A percentile compares a stretch with the other conserved stretches of the same genome.
These are phyloP conservation scores for Labyrinthula sp. DNA, from an alignment of 352 stramenopile genomes.

Conservation along the genomic window DNA sequence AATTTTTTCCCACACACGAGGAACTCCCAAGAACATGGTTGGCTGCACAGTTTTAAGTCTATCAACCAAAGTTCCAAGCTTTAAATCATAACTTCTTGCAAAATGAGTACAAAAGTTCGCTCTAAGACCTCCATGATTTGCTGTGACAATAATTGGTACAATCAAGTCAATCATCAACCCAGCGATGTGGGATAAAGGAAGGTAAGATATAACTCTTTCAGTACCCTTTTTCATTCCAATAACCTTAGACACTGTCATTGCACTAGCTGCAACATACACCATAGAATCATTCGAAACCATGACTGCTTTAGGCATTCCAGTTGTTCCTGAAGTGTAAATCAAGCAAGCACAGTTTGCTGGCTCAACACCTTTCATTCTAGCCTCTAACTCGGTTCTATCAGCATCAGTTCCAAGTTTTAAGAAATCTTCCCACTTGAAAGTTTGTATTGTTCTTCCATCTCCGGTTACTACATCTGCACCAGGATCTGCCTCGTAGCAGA, in stretches of 20 bases:
- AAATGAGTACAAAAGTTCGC: constrained; percentile 44
- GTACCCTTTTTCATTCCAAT: constrained; percentile 13
- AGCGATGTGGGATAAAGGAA: constrained; percentile 63
- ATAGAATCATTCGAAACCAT: constrained; percentile 73
- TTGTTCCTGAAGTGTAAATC: constrained; percentile 69
- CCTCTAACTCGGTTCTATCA: constrained; percentile 33
- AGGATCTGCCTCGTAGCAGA: constrained; percentile 8
- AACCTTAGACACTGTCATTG: constrained; percentile 34
- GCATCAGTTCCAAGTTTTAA: constrained; percentile 38
- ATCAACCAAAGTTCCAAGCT: constrained; percentile 49
- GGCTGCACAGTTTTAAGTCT: constrained; percentile 58
- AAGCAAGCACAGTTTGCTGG: constrained; percentile 58
- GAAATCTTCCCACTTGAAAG: constrained; percentile 7
- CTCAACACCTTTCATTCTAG: constrained; percentile 45
- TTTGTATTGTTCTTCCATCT: constrained; percentile 6
- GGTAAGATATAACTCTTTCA: constrained; percentile 58
- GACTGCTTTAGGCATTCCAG: constrained; percentile 63
- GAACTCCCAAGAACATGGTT: constrained; percentile 57
- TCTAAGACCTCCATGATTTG: too few species aligned
- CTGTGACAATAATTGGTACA: constrained; percentile 33
- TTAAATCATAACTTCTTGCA: constrained; percentile 61
- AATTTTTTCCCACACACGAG: constrained; percentile 72
- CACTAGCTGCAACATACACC: constrained; percentile 41
- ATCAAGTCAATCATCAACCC: constrained; percentile 65
- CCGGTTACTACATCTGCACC: background rate